Evolutionary conservation across 83 land plant genomes (phyloP).

Genomic region (Picea abies): DNA sequence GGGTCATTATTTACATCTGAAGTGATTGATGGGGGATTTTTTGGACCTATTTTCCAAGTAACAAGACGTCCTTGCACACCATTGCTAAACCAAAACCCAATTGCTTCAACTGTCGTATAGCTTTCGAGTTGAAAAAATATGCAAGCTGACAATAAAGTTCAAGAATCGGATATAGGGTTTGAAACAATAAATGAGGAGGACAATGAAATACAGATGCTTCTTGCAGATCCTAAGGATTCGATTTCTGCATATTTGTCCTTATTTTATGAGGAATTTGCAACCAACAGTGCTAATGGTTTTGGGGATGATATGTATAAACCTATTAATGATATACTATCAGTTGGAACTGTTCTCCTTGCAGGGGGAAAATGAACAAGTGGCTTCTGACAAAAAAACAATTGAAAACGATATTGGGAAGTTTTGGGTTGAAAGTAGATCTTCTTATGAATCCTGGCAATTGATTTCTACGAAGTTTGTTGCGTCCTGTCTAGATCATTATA

Average conservation of each 20-base stretch:
- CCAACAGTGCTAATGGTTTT: not conserved
- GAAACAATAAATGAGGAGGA: slow-evolving; percentile 26
- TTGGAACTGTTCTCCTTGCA: no score
- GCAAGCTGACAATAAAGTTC: not conserved
- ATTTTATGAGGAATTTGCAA: not conserved
- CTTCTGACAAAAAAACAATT: not conserved
- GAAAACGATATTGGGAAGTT: slow-evolving; percentile 68
- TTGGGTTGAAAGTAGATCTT: slow-evolving; percentile 54
- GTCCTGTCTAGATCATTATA: slow-evolving; percentile 30
- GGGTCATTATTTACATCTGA: slow-evolving; percentile 80
- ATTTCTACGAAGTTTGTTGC: slow-evolving; percentile 48
- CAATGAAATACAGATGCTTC: slow-evolving; percentile 30
- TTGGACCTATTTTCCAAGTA: slow-evolving; percentile 82
- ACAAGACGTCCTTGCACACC: slow-evolving; percentile 62
- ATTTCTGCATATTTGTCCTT: slow-evolving; percentile 7
- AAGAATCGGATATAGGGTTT: not conserved
- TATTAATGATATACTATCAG: no score
- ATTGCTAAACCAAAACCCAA: slow-evolving; percentile 34
- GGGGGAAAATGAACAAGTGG: no score
- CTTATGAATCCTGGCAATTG: slow-evolving; percentile 69
- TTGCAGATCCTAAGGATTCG: slow-evolving; percentile 36
- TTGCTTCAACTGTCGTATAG: slow-evolving; percentile 31
- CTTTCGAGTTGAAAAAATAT: not conserved
- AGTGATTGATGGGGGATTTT: slow-evolving; percentile 67
- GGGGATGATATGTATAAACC: not conserved